Base-by-base conservation (phyloP, 2,329 filamentous ascomycete species). In the Colletotrichum karsti region DNA sequence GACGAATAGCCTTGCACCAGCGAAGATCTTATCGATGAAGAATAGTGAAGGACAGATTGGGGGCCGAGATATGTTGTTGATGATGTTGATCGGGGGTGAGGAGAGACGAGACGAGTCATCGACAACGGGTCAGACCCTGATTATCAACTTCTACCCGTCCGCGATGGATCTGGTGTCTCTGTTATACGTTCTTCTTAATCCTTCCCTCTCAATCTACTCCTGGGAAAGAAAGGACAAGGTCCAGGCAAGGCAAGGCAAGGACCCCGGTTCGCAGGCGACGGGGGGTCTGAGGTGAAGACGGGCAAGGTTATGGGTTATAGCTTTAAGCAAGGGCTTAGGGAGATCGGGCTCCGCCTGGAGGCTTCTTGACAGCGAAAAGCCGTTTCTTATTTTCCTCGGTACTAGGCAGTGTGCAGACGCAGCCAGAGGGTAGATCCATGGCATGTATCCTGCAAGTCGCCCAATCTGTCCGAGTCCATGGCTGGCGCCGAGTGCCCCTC, bases 121-220 rank as follows among this genome's bases (percentile, higher is more conserved):
- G 63, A 71, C 69, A 70, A 67, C 59, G 67, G 69, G 59, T 61
- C 69, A 70, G 63, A 70, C 69, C 69, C 67, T 71, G 58, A 59
- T 58, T 61, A 63, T 64, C 58, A 64, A 63, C 37, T 51, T 22
- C 50, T 35, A 50, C 30, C 22, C 65, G 59, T 63, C 55, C 55
- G 60, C 42, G 60, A 69, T 69, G 65, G 65, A 69, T 59, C 68
- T 62, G 46, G 24, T 70, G 58, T 69, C 65, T 67, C 57, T 69
- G 60, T 70, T 70, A 70, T 70, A 70, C 59, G 53, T 55, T 57
- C 61, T 70, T 64, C n/a, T 39, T 18, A 15, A 26, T 41, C 44
- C n/a, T 18, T 28, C 46, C 28, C 26, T 22, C 42, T 50, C 28
- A 50, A 33, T 33, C 46, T 50, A 50, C 28, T 57, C 37, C 63